These are phyloP conservation scores for Favolaschia claudopus DNA, from an alignment of 768 basidiomycete genomes.

Conservation along the genomic window DNA sequence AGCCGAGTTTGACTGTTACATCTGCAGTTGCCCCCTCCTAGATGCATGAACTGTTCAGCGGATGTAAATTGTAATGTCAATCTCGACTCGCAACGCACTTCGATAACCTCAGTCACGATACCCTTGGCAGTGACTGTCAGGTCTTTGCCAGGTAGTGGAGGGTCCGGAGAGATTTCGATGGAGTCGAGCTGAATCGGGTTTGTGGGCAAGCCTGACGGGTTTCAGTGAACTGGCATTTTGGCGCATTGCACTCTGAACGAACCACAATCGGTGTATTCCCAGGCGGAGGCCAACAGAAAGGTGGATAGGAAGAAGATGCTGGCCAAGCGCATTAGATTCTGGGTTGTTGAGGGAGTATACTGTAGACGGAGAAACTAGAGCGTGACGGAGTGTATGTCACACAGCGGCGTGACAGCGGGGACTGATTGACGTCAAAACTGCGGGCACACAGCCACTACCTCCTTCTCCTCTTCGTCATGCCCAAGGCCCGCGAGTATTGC, in stretches of 20 bases:
- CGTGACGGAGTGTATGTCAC: not conserved
- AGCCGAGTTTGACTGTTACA: constrained; percentile 91
- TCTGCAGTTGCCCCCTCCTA: constrained; percentile 93
- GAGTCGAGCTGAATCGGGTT: constrained; percentile 70
- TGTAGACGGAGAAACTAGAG: constrained; percentile 15
- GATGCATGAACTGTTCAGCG: too few relatives aligned
- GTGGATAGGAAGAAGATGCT: constrained; percentile 2
- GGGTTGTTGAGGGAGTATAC: too few relatives aligned
- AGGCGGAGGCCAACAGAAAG: constrained; percentile 46
- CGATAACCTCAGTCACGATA: constrained; percentile 60
- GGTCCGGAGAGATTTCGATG: constrained; percentile 84
- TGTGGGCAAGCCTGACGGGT: constrained; percentile 45
- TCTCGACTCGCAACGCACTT: constrained; percentile 52
- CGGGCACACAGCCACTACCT: constrained; percentile 4
- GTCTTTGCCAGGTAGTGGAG: constrained; percentile 86
- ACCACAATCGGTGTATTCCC: constrained; percentile 84
- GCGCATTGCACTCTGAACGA: constrained; percentile 34
- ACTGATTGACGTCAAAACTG: not conserved
- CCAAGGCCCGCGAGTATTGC: constrained; percentile 84
- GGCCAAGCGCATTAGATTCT: too few relatives aligned
- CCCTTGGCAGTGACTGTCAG: constrained; percentile 87
- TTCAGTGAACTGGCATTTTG: constrained; percentile 9
- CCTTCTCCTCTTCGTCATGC: constrained; percentile 28
- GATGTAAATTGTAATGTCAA: not conserved
- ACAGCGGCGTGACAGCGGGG: not conserved